A percentile compares a stretch with the other conserved stretches of the same genome.
Conservation (phyloP, 331 rosid genomes). For the Acacia pycnantha region DNA sequence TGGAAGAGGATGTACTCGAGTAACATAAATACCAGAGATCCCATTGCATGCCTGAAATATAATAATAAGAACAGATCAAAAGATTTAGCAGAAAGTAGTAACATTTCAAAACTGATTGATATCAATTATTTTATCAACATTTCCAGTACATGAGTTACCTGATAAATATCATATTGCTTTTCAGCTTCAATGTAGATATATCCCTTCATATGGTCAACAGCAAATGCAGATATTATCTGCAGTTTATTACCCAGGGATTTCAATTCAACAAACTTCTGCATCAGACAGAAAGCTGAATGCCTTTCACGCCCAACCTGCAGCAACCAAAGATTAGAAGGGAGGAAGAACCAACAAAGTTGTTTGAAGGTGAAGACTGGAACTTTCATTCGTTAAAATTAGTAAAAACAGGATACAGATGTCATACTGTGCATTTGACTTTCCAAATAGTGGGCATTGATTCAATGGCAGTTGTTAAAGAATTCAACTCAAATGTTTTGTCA, state of each 20-base stretch:
- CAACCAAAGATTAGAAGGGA: conserved; percentile 17
- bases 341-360: neutral
- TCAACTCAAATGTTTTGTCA: conserved; percentile 51
- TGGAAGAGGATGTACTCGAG: conserved; percentile 73
- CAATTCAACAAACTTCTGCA: conserved; percentile 94
- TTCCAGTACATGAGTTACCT: conserved; percentile 49
- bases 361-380: neutral
- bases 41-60: conserved; percentile 83
- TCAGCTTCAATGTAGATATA: conserved; percentile 78
- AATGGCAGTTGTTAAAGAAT: conserved; percentile 29
- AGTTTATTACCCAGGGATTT: conserved; percentile 65
- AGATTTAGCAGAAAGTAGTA: neutral
- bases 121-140: conserved; percentile 22
- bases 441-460: conserved; percentile 60
- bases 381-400: conserved; percentile 7
- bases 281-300: conserved; percentile 74
- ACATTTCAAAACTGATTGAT: conserved; percentile 1
- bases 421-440: conserved; percentile 97
- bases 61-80: neutral
- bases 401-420: conserved; percentile 19
- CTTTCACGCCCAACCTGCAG: conserved; percentile 94
- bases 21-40: conserved; percentile 62
- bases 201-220: conserved; percentile 85
- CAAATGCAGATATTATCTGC: conserved; percentile 77
- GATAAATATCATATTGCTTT: conserved; percentile 67